Percentiles rank a stretch among this genome's conserved stretches.
These are phyloP conservation scores for Sporothrix protearum DNA, from an alignment of 2,329 filamentous ascomycete species.

Conservation along the genomic window DNA sequence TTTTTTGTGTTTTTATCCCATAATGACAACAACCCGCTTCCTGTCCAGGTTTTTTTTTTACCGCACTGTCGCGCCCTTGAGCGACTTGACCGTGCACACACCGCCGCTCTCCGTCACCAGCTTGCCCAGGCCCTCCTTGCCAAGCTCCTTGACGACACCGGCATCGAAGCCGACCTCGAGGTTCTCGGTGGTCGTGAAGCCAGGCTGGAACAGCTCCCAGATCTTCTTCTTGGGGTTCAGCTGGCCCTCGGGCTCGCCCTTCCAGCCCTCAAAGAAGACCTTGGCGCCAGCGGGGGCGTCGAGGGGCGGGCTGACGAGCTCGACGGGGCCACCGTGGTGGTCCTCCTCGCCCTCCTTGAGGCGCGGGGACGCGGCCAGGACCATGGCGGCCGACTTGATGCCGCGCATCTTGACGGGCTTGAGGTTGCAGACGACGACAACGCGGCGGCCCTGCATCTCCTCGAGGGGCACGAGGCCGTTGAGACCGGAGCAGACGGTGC, in stretches of 20 bases:
- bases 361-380: constrained; percentile 86
- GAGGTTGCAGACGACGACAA: constrained; percentile 93
- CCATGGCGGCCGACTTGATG: constrained; percentile 76
- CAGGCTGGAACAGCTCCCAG: constrained; percentile 95
- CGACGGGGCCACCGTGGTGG: constrained; percentile 84
- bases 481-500: constrained; percentile 94
- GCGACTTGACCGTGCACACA: constrained; percentile 74
- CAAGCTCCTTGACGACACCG: constrained; percentile 68
- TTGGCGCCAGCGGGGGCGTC: constrained; percentile 78
- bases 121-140: constrained; percentile 63
- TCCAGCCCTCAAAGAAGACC: constrained; percentile 91
- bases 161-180: constrained; percentile 87
- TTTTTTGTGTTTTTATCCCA: background rate
- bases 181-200: constrained; percentile 81
- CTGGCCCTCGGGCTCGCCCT: constrained; percentile 85
- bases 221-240: constrained; percentile 99
- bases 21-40: background rate
- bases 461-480: constrained; percentile 89
- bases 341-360: constrained; percentile 73
- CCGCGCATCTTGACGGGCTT: constrained; percentile 99
- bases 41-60: constrained; percentile 43
- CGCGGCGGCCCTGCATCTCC: constrained; percentile 95
- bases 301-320: constrained; percentile 80
- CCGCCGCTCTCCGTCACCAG: constrained; percentile 75
- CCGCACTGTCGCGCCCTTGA: constrained; percentile 78